phyloP scores from a whole-genome alignment of 495 filamentous ascomycete genomes.

The Penicillium diatomitis region DNA sequence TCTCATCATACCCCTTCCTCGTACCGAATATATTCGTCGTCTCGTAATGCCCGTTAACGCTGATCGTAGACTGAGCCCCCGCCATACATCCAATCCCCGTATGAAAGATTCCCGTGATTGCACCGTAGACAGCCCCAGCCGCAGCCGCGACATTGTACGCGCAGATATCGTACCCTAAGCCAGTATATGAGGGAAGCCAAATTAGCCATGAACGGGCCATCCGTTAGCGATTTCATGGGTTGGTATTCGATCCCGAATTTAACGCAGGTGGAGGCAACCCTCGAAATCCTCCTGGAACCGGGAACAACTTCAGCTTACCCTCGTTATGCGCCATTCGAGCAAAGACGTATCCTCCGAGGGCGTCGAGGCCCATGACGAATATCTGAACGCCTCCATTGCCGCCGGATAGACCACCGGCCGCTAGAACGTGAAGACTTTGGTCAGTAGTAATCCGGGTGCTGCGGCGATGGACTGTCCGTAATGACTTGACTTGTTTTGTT shows the following conservation, averaged over 20 bases:
- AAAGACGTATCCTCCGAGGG: conserved; percentile 11
- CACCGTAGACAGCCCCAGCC: conserved; percentile 10
- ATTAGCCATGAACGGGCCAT: no score
- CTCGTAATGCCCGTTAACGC: conserved; percentile 6
- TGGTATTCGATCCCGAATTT: no score
- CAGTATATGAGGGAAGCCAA: not conserved
- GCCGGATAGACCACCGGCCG: conserved; percentile 6
- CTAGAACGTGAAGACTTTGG: not conserved
- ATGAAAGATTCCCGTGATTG: conserved; percentile 8
- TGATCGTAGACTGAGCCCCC: not conserved
- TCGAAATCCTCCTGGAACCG: not conserved
- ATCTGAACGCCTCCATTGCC: conserved; percentile 1
- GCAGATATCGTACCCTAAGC: conserved; percentile 7
- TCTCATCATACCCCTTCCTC: conserved; percentile 2
- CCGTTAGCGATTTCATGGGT: no score
- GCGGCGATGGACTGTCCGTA: no score
- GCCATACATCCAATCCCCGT: conserved; percentile 6
- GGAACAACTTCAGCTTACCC: not conserved
- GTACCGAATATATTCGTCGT: conserved; percentile 7
- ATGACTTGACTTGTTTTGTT: no score
- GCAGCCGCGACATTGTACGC: conserved; percentile 12
- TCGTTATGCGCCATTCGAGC: conserved; percentile 13
- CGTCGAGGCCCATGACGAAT: conserved; percentile 7
- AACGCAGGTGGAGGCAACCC: no score
- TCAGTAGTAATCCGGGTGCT: no score